Base-by-base conservation (phyloP, 495 filamentous ascomycete species). In the Lasiosphaeris hirsuta region DNA sequence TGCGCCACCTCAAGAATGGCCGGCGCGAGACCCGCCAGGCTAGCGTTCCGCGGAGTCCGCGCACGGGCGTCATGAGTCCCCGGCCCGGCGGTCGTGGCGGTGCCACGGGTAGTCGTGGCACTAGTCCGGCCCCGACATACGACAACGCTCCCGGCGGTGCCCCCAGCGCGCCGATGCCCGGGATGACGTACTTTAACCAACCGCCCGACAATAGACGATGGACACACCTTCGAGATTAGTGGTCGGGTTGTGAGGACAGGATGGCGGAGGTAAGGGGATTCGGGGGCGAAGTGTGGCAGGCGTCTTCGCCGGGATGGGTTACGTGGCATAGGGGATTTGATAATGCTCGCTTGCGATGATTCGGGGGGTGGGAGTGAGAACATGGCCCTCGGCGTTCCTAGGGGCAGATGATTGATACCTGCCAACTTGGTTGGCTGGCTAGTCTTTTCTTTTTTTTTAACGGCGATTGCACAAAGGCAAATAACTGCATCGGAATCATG, bases 21-120 rank as follows among this genome's bases (percentile, higher is more conserved):
- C 79, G 73, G 67, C 79, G 69, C 56, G 80, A 70, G 56, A 80
- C 77, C 7, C 65, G 77, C 37, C 73, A 77, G 70, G 69, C 59
- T 53, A 78, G 76, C 40, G 74, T 77, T 37, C 77, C 77, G 43
- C 77, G 75, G 19, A 79, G 76, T 57, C 77, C 77, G 17, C 70
- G 76, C 7, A 62, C 69, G 7, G 54, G 70, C 17, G 60, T 75
- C 36, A 74, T 75, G 64, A 78, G 76, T 45, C 76, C 77, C 1
- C 68, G 74, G 13, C 68, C 48, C 14, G 59, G 69, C 49, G 64
- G 64, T 10, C 47, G 23, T 30, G 23, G 9, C 44, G 69, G 65
- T 41, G 63, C 14, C 51, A 63, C 73, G 1, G 68, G 70, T 17
- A 79, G 76, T 48, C 58, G 77, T 10, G 76, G 75, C 10, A 75